These are phyloP conservation scores for Lindgomyces ingoldianus DNA, from an alignment of 495 filamentous ascomycete species.

Conservation along the genomic window DNA sequence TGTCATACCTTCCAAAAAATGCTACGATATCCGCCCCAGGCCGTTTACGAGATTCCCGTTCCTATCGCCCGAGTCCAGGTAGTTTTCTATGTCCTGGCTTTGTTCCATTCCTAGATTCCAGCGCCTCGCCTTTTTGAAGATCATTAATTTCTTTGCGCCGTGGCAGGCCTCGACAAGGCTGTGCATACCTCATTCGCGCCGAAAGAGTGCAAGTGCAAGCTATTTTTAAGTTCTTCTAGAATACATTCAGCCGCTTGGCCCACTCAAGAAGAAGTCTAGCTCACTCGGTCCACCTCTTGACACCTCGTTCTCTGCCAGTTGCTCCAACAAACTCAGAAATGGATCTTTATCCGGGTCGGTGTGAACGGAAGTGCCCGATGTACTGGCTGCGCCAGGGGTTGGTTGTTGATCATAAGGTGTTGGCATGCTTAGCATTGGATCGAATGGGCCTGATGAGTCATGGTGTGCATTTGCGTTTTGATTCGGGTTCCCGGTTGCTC, in stretches of 20 bases:
- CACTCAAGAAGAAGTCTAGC: slow-evolving; percentile 67
- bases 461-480: background rate
- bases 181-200: no score
- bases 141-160: background rate
- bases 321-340: slow-evolving; percentile 75
- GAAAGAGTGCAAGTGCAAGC: no score
- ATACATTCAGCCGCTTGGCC: slow-evolving; percentile 22
- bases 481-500: background rate
- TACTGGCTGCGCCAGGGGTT: slow-evolving; percentile 43
- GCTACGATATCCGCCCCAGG: no score
- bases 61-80: background rate
- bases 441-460: slow-evolving; percentile 42
- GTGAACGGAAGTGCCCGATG: slow-evolving; percentile 33
- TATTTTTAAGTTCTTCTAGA: background rate
- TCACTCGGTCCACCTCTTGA: slow-evolving; percentile 62
- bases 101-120: background rate
- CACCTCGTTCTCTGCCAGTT: slow-evolving; percentile 75
- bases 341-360: slow-evolving; percentile 67
- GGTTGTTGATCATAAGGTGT: slow-evolving; percentile 39
- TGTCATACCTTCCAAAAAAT: no score
- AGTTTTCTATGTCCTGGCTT: background rate
- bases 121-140: background rate
- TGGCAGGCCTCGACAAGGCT: background rate
- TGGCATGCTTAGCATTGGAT: slow-evolving; percentile 58
- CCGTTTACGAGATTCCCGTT: no score